A percentile compares a stretch with the other conserved stretches of the same genome.
Evolutionary conservation across 2,329 filamentous ascomycete genomes (phyloP).

Genomic region (Fusarium mexicanum): DNA sequence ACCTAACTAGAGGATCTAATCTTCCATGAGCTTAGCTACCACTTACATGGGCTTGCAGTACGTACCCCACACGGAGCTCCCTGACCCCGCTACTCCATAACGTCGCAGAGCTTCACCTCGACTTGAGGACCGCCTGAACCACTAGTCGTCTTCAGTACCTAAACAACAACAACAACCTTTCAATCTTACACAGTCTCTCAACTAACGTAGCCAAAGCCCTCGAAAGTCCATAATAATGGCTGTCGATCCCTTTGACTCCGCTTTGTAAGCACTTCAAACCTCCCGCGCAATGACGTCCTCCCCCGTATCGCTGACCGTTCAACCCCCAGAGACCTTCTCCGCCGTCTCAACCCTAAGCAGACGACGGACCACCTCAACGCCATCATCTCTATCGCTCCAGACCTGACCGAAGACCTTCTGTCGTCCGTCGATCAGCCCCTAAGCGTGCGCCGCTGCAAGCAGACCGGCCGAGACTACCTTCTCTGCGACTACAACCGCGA

Average conservation of each 20-base stretch:
- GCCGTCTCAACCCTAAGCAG: conserved; percentile 94
- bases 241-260: conserved; percentile 77
- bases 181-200: background rate
- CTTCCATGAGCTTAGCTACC: background rate
- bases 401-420: conserved; percentile 96
- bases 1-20: background rate
- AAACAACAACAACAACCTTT: background rate
- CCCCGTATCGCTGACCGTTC: conserved; percentile 19
- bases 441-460: conserved; percentile 83
- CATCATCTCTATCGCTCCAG: conserved; percentile 88
- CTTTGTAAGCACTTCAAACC: conserved; percentile 66
- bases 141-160: background rate
- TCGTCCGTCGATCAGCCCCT: conserved; percentile 97
- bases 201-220: background rate
- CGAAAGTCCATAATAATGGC: conserved; percentile 50
- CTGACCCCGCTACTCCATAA: conserved; percentile 40
- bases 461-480: conserved; percentile 93
- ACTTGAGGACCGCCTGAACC: conserved; percentile 3
- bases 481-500: conserved; percentile 99
- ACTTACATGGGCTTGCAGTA: conserved; percentile 15
- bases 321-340: conserved; percentile 87
- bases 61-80: conserved; percentile 34
- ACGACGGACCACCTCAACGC: conserved; percentile 87
- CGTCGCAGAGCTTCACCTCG: conserved; percentile 34
- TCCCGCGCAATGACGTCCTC: background rate